Base-by-base conservation (phyloP, 306 rosid species). In the Cucurbita moschata region DNA sequence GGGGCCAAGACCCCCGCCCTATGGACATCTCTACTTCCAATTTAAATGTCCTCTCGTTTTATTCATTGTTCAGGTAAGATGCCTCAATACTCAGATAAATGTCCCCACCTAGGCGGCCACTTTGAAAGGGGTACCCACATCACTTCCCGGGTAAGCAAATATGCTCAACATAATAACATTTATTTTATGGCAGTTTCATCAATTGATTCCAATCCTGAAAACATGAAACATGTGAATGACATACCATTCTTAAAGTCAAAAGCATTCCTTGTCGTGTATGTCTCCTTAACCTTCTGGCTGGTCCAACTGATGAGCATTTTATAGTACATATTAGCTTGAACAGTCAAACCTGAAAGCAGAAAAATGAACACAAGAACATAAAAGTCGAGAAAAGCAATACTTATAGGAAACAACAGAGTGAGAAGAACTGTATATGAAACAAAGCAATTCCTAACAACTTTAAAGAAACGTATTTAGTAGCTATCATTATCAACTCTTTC, bases 231-330 rank as follows among this genome's bases (percentile, higher is more conserved):
- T 35, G 65, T 61, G 54, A 75, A 72, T 30, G 47, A 62, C 23
- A 43, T 81, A 90, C 96, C 94, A 51, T 88, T 77, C 71, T 93
- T 90, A 74, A 93, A 93, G 82, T 93, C 98, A 81, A 93, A 93
- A 44, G 94, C 94, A 80, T 90, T 93, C 63, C 77, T 84, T 38
- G 86, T 86, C 56, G 88, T 81, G 83, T 86, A 82, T 26, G 92
- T 79, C 72, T 93, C 96, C 83, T 93, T 93, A 53, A 93, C 78
- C 85, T 83, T 90, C 90, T 90, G 97, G 88, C 96, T 90, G 82
- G 97, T 93, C 97, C 98, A 93, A 75, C 90, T 79, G 81, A 93
- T 86, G 79, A 90, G 96, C 97, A 88, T 88, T 83, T 85, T 90
- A 77, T 93, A 88, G 71, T 93, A 90, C 84, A 85, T 86, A 80